A percentile compares a stretch with the other conserved stretches of the same genome.
Conservation (phyloP, 2,329 filamentous ascomycete genomes). For the Emmonsia crescens region DNA sequence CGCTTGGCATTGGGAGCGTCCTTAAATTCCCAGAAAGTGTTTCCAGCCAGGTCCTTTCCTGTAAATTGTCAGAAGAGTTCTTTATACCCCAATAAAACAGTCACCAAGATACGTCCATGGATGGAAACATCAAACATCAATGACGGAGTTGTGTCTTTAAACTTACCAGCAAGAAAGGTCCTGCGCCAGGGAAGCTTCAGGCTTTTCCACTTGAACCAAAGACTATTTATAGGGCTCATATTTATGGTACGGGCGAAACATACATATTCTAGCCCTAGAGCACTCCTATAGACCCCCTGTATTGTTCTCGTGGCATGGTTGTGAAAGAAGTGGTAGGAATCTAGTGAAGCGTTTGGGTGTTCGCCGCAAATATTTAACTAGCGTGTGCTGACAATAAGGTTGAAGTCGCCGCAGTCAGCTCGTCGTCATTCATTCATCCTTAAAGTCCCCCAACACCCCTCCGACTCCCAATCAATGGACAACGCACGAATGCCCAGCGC, state of each 20-base stretch:
- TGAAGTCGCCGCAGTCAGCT: background rate
- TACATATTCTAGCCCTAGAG: background rate
- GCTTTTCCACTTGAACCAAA: slow-evolving; percentile 55
- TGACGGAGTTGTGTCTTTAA: background rate
- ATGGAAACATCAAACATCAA: slow-evolving; percentile 2
- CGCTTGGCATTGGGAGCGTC: slow-evolving; percentile 44
- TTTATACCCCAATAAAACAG: slow-evolving; percentile 4
- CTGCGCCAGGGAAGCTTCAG: slow-evolving; percentile 52
- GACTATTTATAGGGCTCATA: slow-evolving; percentile 27
- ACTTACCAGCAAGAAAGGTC: slow-evolving; percentile 47
- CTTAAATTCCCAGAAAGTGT: slow-evolving; percentile 58
- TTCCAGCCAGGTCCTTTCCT: slow-evolving; percentile 52
- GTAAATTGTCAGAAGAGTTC: slow-evolving; percentile 3
- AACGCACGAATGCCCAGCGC: background rate
- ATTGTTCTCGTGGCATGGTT: background rate
- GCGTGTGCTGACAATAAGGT: background rate
- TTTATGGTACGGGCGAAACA: background rate
- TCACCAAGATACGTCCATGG: background rate
- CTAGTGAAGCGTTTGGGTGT: background rate
- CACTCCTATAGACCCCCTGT: background rate
- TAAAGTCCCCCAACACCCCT: background rate
- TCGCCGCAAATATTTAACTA: background rate
- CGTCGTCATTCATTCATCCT: background rate
- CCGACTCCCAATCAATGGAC: background rate
- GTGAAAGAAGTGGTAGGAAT: background rate